Evolutionary conservation across 805 yeast genomes (phyloP).

Genomic region (Zygosaccharomyces bisporus): DNA sequence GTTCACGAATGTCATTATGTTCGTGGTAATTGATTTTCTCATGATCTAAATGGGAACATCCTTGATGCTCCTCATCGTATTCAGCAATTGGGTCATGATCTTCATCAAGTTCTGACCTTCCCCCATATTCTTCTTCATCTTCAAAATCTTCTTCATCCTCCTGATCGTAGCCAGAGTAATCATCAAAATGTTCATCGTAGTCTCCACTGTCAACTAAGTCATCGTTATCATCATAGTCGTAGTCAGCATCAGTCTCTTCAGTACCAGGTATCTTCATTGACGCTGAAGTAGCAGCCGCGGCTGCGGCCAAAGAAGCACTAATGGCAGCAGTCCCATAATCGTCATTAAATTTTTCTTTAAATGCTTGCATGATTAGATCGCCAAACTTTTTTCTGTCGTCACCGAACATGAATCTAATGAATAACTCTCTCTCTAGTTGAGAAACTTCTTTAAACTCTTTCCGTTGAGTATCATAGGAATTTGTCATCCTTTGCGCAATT

Average conservation of each 20-base stretch:
- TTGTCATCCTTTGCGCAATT: constrained; percentile 34
- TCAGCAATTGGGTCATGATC: constrained; percentile 15
- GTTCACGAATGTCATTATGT: constrained; percentile 14
- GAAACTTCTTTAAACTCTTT: constrained; percentile 29
- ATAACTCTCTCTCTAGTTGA: constrained; percentile 31
- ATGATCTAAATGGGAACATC: constrained; percentile 10
- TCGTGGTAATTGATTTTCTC: constrained; percentile 12
- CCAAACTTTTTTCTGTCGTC: constrained; percentile 30
- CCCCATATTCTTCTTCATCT: constrained; percentile 25
- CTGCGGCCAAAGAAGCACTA: constrained; percentile 29
- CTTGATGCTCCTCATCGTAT: constrained; percentile 12
- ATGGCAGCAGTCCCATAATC: constrained; percentile 25
- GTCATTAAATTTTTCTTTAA: constrained; percentile 26
- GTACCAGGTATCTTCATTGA: constrained; percentile 18
- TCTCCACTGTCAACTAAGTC: constrained; percentile 23
- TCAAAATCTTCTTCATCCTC: constrained; percentile 31
- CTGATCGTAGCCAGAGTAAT: constrained; percentile 34
- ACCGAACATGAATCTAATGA: constrained; percentile 33
- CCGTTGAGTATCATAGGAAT: constrained; percentile 28
- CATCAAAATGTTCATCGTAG: constrained; percentile 23
- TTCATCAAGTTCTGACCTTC: constrained; percentile 21
- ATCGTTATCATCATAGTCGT: constrained; percentile 30
- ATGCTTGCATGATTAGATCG: constrained; percentile 29
- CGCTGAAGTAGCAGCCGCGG: constrained; percentile 27
- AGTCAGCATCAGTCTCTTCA: constrained; percentile 27